These are phyloP conservation scores for Nothophytophthora sp. DNA, from an alignment of 352 stramenopile species.

Conservation along the genomic window DNA sequence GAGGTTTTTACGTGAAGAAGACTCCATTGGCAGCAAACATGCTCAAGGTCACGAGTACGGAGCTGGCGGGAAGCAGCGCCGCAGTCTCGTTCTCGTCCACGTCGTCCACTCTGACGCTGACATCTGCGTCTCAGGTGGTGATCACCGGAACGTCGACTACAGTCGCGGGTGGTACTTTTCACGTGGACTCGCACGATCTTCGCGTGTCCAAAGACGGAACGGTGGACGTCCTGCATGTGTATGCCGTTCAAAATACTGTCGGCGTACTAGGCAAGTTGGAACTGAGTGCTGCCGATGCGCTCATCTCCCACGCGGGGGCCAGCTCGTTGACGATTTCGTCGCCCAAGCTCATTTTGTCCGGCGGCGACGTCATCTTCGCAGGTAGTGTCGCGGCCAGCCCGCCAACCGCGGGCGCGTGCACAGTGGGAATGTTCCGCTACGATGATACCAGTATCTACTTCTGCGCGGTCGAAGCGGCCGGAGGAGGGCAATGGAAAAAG, in stretches of 20 bases:
- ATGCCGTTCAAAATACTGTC: constrained; percentile 22
- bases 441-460: constrained; percentile 35
- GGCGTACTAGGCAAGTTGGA: constrained; percentile 28
- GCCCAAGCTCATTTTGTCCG: constrained; percentile 33
- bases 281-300: constrained; percentile 25
- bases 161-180: constrained; percentile 42
- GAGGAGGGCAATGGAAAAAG: no score
- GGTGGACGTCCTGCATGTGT: constrained; percentile 35
- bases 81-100: constrained; percentile 45
- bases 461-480: constrained; percentile 14
- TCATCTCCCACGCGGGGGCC: constrained; percentile 30
- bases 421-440: constrained; percentile 33
- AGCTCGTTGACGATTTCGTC: constrained; percentile 40
- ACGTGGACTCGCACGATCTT: constrained; percentile 52
- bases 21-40: constrained; percentile 25
- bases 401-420: constrained; percentile 21
- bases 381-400: constrained; percentile 21
- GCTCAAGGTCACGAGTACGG: constrained; percentile 35
- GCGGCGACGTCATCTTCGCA: constrained; percentile 28
- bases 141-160: constrained; percentile 47
- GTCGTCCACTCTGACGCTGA: constrained; percentile 42
- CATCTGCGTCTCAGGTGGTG: constrained; percentile 31
- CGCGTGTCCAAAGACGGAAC: constrained; percentile 26
- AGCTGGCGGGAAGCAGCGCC: constrained; percentile 31
- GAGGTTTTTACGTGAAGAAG: constrained; percentile 47